phyloP scores from a whole-genome alignment of 2,329 filamentous ascomycete species.

The Trichoderma sp. region DNA sequence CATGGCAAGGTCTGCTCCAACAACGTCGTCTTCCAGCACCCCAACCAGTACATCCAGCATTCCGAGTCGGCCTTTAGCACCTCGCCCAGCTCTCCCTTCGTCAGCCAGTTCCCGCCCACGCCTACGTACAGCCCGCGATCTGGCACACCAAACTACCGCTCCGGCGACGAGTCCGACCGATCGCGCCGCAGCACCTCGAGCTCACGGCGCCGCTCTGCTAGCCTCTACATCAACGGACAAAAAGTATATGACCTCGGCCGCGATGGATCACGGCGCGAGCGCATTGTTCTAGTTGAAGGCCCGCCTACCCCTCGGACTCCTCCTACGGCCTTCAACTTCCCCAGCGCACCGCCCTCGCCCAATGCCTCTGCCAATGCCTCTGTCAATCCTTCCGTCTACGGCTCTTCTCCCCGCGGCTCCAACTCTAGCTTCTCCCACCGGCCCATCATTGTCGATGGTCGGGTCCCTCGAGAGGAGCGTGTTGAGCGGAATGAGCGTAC shows the following conservation, averaged over 20 bases:
- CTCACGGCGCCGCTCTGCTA: conserved; percentile 35
- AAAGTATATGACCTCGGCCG: conserved; percentile 36
- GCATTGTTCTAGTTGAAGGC: conserved; percentile 44
- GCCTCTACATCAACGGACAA: conserved; percentile 38
- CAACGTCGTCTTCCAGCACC: conserved; percentile 41
- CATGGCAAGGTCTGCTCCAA: conserved; percentile 42
- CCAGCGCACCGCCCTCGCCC: conserved; percentile 42
- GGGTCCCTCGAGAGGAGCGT: conserved; percentile 25
- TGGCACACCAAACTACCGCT: conserved; percentile 35
- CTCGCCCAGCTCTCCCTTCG: conserved; percentile 33
- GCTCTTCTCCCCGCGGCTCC: conserved; percentile 26
- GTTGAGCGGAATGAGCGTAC: not conserved
- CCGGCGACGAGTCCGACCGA: conserved; percentile 38
- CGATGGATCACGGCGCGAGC: conserved; percentile 38
- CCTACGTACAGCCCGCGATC: conserved; percentile 36
- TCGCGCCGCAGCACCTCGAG: conserved; percentile 32
- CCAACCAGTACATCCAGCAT: conserved; percentile 37
- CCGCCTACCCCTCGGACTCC: conserved; percentile 46
- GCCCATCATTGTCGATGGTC: conserved; percentile 41
- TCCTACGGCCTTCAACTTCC: conserved; percentile 40
- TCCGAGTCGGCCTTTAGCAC: conserved; percentile 27
- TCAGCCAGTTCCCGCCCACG: conserved; percentile 39
- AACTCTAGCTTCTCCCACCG: conserved; percentile 25
- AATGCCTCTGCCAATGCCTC: conserved; percentile 28
- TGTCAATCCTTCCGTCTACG: conserved; percentile 25